Evolutionary conservation across 1,139 yeast genomes (phyloP), one percentile per base, ranked within the genome.

Genomic region (Yamadazyma mexicana): DNA sequence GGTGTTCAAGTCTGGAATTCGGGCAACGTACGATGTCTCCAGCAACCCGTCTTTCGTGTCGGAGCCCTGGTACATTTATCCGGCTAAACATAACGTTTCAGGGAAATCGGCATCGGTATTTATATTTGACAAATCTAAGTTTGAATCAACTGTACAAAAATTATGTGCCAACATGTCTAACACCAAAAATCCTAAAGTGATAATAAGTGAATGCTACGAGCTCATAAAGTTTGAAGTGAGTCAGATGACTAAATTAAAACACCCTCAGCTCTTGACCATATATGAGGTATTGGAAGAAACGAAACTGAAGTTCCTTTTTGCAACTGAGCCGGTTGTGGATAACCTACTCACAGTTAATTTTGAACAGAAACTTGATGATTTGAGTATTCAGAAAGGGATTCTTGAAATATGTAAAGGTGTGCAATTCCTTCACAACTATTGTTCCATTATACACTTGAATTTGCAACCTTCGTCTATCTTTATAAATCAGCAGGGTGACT

Each of bases 281-380:
- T 78, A 86, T 36, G 98, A 91, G 58, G 95, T 94, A 0, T 61
- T 91, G 44, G 98, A 92, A 58, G 96, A 89, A 51, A 87, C 92
- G 25, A 83, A 85, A 52, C 77, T 78, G 51, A 77, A 87, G 42
- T 75, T 89, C 51, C 56, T 85, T 44, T 92, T 92, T 67, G 98
- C 83, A n/a, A 81, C 95, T 1, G 95, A 89, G 58, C 79, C 81
- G 17, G 81, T 92, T 8, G 68, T 77, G 0, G 81, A 79, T 27
- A 82, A 81, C 44, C 63, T 89, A 40, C 64, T 66, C 17, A 70
- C 81, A 0, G 57, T 78, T n/a, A 56, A 60, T 39, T 39, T 65
- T 46, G 66, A 64, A 23, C 67, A 68, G 17, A 62, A 68, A 27
- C 46, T 76, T 26, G 92, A 87, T 48, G 86, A 82, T 44, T 64